Base-by-base conservation (phyloP, 1,139 yeast species). In the Kodamaea fungicola region DNA sequence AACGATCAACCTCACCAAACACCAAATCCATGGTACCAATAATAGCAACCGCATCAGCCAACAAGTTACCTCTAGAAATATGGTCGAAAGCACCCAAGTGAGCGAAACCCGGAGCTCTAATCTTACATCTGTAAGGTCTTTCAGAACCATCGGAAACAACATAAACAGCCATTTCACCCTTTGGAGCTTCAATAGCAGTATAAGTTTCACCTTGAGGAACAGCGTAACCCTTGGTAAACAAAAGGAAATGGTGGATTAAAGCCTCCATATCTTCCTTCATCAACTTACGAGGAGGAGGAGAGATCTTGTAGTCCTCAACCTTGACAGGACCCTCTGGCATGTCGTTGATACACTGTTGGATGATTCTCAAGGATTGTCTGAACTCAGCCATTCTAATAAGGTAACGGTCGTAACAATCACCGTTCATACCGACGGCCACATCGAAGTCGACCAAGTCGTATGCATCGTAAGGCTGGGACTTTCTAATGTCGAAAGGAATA, bases 241-340 rank as follows among this genome's bases (percentile, higher is more conserved):
- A 73, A 61, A 87, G 71, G 74, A 87, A 87, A 67, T 87, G 96
- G 62, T 87, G 95, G 58, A 87, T 87, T 52, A 87, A 74, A 22
- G 94, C 85, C 71, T 87, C 96, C 96, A 87, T 87, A 66, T 87
- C 95, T 62, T 83, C 89, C 70, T 87, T 87, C 96, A 87, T 87
- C 52, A 76, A 59, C 22, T 78, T 60, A 61, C 94, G 80, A 44
- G 95, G 82, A 28, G 96, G 96, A 28, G 95, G 90, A 40, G 80
- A 71, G 49, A 87, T 77, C 71, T 87, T 87, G 71, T 75, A 86
- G 64, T 87, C 96, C 68, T 87, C 96, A 44, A 85, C 95, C 70
- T 86, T 87, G 54, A 84, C 87, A 33, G 96, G 94, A 32, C 96
- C 96, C 46, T 89, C 83, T 23, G 96, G 96, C 85, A 87, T 87